These are phyloP conservation scores for Parmelia sp. DNA, from an alignment of 495 filamentous ascomycete genomes.

Conservation along the genomic window DNA sequence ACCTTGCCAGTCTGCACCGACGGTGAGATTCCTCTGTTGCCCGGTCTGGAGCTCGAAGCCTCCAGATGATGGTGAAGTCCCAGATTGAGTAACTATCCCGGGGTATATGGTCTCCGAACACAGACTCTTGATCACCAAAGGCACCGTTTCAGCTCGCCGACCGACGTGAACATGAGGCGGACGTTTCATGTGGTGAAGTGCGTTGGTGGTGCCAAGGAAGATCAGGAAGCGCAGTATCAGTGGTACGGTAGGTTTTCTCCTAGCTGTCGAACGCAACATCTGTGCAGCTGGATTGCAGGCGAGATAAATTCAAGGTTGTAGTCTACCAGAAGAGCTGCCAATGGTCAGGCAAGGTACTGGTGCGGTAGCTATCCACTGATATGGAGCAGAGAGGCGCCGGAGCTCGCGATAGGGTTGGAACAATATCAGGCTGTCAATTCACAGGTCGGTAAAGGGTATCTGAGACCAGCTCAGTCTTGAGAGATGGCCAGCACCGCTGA, in stretches of 20 bases:
- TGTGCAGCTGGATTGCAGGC: not conserved
- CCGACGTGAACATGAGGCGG: slow-evolving; percentile 23
- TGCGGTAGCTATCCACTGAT: not conserved
- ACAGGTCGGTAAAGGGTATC: not conserved
- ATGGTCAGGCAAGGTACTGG: not conserved
- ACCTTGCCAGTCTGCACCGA: slow-evolving; percentile 67
- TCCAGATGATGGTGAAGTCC: slow-evolving; percentile 51
- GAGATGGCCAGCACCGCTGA: not conserved
- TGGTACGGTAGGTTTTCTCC: not conserved
- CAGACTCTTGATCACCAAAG: slow-evolving; percentile 55
- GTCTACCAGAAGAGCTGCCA: not conserved
- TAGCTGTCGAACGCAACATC: not conserved
- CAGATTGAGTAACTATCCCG: slow-evolving; percentile 60
- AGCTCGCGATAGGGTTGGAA: not conserved
- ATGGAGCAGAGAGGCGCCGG: not conserved
- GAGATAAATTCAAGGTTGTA: not conserved
- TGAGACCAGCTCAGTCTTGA: not conserved
- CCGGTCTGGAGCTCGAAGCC: slow-evolving; percentile 59
- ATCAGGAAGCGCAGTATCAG: slow-evolving; percentile 6
- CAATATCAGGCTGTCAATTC: not conserved
- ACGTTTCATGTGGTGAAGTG: slow-evolving; percentile 31
- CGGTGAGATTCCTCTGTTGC: slow-evolving; percentile 44
- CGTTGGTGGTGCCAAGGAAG: slow-evolving; percentile 7
- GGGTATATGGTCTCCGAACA: slow-evolving; percentile 65
- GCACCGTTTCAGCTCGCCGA: slow-evolving; percentile 25